Evolutionary conservation across 306 rosid genomes (phyloP).

Genomic region (Acacia melanoxylon): DNA sequence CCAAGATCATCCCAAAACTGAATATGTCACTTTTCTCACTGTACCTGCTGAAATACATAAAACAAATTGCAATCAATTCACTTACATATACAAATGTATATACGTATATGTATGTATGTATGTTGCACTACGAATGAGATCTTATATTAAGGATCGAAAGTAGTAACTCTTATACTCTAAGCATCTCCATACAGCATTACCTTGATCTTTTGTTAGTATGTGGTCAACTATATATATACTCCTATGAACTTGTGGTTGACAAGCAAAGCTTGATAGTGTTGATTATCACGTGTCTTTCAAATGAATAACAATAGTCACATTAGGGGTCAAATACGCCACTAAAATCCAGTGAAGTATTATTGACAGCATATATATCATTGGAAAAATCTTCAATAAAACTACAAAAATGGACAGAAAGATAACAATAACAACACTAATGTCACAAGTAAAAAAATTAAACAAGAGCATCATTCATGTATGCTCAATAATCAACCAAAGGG

Average conservation of each 20-base stretch:
- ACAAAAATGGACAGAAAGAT: background rate
- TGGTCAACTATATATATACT: background rate
- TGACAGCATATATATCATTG: background rate
- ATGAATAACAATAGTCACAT: background rate
- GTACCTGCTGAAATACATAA: slow-evolving; percentile 60
- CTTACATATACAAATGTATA: background rate
- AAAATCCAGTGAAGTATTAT: background rate
- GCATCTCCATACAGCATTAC: background rate
- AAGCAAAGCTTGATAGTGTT: slow-evolving; percentile 16
- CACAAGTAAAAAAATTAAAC: slow-evolving; percentile 16
- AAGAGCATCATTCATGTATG: background rate
- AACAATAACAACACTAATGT: slow-evolving; percentile 13
- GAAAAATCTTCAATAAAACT: background rate
- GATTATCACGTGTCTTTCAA: background rate
- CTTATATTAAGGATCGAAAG: background rate
- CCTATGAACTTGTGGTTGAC: slow-evolving; percentile 19
- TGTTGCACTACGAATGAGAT: too few relatives aligned
- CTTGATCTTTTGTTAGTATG: background rate
- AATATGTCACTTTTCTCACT: slow-evolving; percentile 90
- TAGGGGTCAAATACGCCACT: background rate
- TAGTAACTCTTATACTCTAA: background rate
- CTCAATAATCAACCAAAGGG: background rate
- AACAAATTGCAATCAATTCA: background rate
- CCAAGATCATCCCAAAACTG: slow-evolving; percentile 91
- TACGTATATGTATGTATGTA: too few relatives aligned